Conservation (phyloP, 1,139 yeast species). For the Pichia sp. region DNA sequence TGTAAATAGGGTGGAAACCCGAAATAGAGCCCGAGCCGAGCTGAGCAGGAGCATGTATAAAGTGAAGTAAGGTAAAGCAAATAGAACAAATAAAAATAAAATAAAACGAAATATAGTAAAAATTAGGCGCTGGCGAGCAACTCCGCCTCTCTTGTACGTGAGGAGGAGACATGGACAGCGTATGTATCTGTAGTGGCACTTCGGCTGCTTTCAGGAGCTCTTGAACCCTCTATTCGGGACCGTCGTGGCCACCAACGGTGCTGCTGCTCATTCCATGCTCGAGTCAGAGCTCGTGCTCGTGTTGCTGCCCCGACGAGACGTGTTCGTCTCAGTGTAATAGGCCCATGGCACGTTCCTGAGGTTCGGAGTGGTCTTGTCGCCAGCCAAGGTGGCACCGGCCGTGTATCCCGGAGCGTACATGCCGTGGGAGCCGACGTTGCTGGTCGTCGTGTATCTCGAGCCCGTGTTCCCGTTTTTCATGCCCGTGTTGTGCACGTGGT, state of each 20-base stretch:
- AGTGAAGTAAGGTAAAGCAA: too few species aligned
- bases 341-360: constrained; percentile 29
- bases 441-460: constrained; percentile 20
- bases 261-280: neutral
- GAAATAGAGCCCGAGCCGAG: too few species aligned
- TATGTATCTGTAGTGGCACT: too few species aligned
- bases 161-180: too few species aligned
- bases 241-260: neutral
- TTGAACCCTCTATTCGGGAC: too few species aligned
- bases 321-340: constrained; percentile 23
- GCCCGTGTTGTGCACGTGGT: constrained; percentile 19
- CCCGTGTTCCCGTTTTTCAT: constrained; percentile 28
- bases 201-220: too few species aligned
- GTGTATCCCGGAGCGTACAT: constrained; percentile 9
- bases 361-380: constrained; percentile 25
- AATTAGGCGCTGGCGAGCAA: too few species aligned
- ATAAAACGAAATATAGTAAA: too few species aligned
- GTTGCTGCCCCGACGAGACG: constrained; percentile 4
- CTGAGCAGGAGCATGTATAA: too few species aligned
- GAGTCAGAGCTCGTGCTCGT: neutral
- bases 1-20: too few species aligned
- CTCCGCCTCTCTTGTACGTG: too few species aligned
- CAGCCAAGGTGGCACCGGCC: constrained; percentile 1
- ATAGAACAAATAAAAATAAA: too few species aligned
- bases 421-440: constrained; percentile 13